Evolutionary conservation across 1,284 basidiomycete species (phyloP).

Genomic region (Cutaneotrichosporon spelunceum): DNA sequence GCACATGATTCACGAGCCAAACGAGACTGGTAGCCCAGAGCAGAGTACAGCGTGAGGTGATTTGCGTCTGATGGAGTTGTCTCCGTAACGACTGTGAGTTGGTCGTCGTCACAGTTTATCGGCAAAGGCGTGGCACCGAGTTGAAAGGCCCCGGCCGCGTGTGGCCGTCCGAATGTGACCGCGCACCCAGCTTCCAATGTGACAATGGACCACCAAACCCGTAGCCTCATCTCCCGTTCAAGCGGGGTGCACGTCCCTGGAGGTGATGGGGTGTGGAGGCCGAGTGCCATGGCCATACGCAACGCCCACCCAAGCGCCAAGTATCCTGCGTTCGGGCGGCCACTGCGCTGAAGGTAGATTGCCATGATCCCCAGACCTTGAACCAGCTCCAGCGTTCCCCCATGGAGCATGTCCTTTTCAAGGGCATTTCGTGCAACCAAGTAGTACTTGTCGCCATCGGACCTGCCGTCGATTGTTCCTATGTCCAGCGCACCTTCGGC

Average conservation of each 20-base stretch:
- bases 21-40: conserved; percentile 25
- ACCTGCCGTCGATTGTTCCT: conserved; percentile 5
- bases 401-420: conserved; percentile 25
- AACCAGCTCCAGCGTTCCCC: conserved; percentile 27
- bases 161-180: conserved; percentile 24
- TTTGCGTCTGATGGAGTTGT: conserved; percentile 13
- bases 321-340: conserved; percentile 31
- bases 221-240: conserved; percentile 22
- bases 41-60: conserved; percentile 25
- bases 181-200: conserved; percentile 30
- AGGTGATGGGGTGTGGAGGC: conserved; percentile 20
- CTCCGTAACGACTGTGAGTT: conserved; percentile 24
- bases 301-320: conserved; percentile 27
- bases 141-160: neutral
- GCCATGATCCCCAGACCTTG: conserved; percentile 36
- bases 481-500: conserved; percentile 33
- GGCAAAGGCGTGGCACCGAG: conserved; percentile 17
- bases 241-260: conserved; percentile 8
- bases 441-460: conserved; percentile 24
- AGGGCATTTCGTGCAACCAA: conserved; percentile 23
- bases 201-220: conserved; percentile 30
- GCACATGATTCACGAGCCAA: conserved; percentile 23
- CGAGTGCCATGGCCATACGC: conserved; percentile 27
- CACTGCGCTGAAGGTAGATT: conserved; percentile 31
- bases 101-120: conserved; percentile 30